phyloP scores from a whole-genome alignment of 306 rosid genomes.

The Fagus sylvatica region DNA sequence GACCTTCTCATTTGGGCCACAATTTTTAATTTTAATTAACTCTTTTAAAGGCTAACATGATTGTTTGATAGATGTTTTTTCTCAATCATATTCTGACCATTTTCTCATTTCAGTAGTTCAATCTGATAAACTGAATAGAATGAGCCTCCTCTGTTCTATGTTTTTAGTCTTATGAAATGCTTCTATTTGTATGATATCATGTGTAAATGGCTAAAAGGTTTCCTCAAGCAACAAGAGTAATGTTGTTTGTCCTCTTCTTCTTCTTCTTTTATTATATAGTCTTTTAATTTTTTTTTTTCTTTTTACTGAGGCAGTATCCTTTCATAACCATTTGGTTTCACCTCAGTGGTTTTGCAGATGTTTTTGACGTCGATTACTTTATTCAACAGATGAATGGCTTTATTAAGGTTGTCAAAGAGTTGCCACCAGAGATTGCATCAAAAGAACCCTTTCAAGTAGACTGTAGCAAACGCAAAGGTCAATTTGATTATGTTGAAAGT shows the following conservation, averaged over 20 bases:
- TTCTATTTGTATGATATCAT: neutral
- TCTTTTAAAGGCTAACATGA: neutral
- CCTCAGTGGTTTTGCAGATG: slow-evolving; percentile 88
- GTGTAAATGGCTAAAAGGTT: neutral
- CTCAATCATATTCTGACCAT: neutral
- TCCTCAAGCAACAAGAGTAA: neutral
- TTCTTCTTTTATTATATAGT: too few relatives aligned
- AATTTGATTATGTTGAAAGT: slow-evolving; percentile 81
- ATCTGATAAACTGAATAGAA: neutral
- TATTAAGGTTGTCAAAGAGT: slow-evolving; percentile 65
- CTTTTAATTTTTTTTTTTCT: too few relatives aligned
- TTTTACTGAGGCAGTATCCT: neutral
- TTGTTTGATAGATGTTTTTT: neutral
- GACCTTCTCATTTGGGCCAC: neutral
- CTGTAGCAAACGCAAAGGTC: slow-evolving; percentile 93
- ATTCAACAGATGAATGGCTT: slow-evolving; percentile 66
- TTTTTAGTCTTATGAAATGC: neutral
- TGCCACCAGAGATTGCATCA: slow-evolving; percentile 64
- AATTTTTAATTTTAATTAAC: neutral
- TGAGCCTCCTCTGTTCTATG: neutral
- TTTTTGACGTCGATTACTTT: slow-evolving; percentile 84
- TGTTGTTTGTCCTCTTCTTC: neutral
- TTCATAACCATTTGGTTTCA: slow-evolving; percentile 25
- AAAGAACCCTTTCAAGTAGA: slow-evolving; percentile 75
- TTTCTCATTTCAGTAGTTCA: neutral